Evolutionary conservation across 2,329 filamentous ascomycete species (phyloP).

Genomic region (Xylariaceae sp.): DNA sequence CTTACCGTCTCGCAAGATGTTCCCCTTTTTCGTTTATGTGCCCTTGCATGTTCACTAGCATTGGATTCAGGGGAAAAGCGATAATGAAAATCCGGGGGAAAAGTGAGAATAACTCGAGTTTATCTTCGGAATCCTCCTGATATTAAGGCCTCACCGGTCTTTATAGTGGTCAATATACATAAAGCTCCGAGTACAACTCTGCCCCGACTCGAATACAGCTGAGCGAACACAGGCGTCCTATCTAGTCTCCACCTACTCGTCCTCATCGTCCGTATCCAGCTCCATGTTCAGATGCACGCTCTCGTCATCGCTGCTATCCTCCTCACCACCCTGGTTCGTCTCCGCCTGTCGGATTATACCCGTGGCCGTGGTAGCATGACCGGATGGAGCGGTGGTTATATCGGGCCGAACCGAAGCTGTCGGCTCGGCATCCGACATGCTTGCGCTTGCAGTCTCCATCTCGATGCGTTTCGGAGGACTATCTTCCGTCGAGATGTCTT

Average conservation of each 20-base stretch:
- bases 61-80: neutral
- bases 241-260: conserved; percentile 34
- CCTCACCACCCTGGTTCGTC: conserved; percentile 35
- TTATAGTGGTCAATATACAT: neutral
- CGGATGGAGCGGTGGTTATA: neutral
- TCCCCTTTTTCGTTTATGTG: neutral
- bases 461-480: conserved; percentile 37
- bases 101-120: neutral
- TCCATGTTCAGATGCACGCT: conserved; percentile 58
- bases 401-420: conserved; percentile 1
- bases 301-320: conserved; percentile 44
- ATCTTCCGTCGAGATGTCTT: conserved; percentile 33
- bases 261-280: conserved; percentile 38
- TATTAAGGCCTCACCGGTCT: neutral
- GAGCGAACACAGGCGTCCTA: neutral
- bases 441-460: conserved; percentile 29
- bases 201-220: neutral
- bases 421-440: conserved; percentile 11
- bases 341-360: neutral
- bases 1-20: neutral
- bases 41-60: too few relatives aligned
- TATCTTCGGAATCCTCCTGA: neutral
- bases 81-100: neutral
- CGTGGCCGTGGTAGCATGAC: neutral
- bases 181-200: conserved; percentile 1